Evolutionary conservation across 805 yeast genomes (phyloP).

Genomic region (Metschnikowia hibisci): DNA sequence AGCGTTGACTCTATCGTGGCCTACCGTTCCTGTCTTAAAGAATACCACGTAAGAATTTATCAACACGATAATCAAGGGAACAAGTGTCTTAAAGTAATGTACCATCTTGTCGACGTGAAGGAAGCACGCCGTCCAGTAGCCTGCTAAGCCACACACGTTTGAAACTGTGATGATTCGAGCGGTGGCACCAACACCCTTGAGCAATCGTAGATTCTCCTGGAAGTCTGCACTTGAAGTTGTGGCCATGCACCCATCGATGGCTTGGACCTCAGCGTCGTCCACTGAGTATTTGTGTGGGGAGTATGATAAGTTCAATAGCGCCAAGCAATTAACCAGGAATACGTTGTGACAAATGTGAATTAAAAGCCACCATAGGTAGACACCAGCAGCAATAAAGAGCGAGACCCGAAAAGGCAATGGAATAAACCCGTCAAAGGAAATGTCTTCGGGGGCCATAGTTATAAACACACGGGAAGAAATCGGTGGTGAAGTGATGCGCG

Average conservation of each 20-base stretch:
- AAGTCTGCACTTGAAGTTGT: slow-evolving; percentile 28
- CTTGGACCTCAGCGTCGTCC: slow-evolving; percentile 20
- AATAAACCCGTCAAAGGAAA: slow-evolving; percentile 25
- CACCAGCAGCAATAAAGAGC: slow-evolving; percentile 45
- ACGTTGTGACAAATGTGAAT: slow-evolving; percentile 34
- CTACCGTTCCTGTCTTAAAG: slow-evolving; percentile 27
- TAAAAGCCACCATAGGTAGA: slow-evolving; percentile 51
- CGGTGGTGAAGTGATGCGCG: too few relatives aligned
- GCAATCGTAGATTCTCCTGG: slow-evolving; percentile 28
- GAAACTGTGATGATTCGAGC: slow-evolving; percentile 25
- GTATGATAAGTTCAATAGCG: slow-evolving; percentile 41
- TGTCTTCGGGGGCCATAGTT: slow-evolving; percentile 2
- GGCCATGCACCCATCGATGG: slow-evolving; percentile 30
- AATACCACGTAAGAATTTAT: not conserved
- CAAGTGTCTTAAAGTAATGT: not conserved
- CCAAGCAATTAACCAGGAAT: slow-evolving; percentile 42
- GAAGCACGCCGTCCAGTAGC: slow-evolving; percentile 14
- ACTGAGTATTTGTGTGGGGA: slow-evolving; percentile 33
- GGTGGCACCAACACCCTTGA: slow-evolving; percentile 33
- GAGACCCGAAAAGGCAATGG: slow-evolving; percentile 46
- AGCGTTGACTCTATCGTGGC: slow-evolving; percentile 41
- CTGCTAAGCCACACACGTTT: slow-evolving; percentile 16
- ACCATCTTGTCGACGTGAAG: slow-evolving; percentile 1
- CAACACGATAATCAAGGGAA: slow-evolving; percentile 2
- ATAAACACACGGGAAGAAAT: not conserved